Evolutionary conservation across 148 eudicot species (phyloP).

Genomic region (Diospyros kaki): DNA sequence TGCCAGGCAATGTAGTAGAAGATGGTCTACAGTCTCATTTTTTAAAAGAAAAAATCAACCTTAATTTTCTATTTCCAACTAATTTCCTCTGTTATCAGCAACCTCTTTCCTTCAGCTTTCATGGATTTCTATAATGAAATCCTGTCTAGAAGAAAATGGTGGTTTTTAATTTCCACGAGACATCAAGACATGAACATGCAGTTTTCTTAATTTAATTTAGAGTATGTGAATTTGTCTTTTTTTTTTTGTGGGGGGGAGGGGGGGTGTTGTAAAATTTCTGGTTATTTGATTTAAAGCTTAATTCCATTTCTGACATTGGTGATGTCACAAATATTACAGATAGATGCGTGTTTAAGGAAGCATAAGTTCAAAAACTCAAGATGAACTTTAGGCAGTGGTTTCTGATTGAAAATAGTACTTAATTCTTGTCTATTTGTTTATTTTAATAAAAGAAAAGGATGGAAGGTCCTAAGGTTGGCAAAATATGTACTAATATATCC

Average conservation of each 20-base stretch:
- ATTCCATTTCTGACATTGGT: background rate
- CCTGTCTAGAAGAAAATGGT: background rate
- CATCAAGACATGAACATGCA: background rate
- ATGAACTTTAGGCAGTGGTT: background rate
- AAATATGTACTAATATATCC: background rate
- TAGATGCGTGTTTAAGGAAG: background rate
- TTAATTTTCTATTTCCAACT: no score
- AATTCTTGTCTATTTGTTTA: background rate
- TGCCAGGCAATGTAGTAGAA: no score
- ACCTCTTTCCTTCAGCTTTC: background rate
- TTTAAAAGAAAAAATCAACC: no score
- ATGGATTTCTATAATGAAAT: background rate
- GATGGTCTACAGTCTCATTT: no score
- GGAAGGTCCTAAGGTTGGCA: background rate
- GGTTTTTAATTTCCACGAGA: background rate
- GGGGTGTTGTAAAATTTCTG: no score
- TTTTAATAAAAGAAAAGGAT: conserved; percentile 4
- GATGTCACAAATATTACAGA: background rate
- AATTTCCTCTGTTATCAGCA: no score
- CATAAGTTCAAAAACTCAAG: background rate
- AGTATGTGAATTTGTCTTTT: background rate
- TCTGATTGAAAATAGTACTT: background rate
- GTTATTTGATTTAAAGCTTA: background rate
- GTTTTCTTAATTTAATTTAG: background rate
- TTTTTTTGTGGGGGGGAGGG: background rate